Conservation (phyloP, 2,329 filamentous ascomycete species). For the Fonsecaea erecta region DNA sequence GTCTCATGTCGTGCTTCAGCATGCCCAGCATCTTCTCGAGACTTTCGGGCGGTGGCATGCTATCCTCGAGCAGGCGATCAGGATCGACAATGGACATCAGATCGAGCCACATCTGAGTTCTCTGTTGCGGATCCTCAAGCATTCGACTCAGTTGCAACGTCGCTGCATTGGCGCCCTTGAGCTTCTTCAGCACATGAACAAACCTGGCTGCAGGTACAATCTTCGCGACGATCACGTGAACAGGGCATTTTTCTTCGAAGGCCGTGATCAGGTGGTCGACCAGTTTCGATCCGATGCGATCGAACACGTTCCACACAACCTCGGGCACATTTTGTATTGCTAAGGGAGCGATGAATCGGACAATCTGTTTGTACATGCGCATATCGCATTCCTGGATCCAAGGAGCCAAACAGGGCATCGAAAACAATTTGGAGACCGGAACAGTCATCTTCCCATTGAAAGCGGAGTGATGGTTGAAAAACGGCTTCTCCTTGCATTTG, state of each 20-base stretch:
- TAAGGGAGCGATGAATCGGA: conserved; percentile 84
- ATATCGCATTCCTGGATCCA: conserved; percentile 98
- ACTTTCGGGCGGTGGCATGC: conserved; percentile 59
- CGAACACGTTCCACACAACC: conserved; percentile 81
- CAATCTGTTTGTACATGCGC: conserved; percentile 95
- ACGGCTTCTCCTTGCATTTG: conserved; percentile 95
- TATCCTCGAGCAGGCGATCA: conserved; percentile 61
- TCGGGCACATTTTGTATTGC: conserved; percentile 91
- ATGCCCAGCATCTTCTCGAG: conserved; percentile 46
- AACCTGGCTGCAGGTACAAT: conserved; percentile 88
- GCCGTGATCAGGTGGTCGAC: conserved; percentile 81
- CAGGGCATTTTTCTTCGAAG: conserved; percentile 81
- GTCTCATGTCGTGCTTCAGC: conserved; percentile 51
- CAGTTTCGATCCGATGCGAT: conserved; percentile 81
- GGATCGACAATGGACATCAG: conserved; percentile 71
- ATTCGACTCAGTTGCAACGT: conserved; percentile 94
- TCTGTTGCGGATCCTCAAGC: conserved; percentile 83
- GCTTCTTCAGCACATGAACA: conserved; percentile 80
- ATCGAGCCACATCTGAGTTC: conserved; percentile 94
- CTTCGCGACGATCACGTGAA: conserved; percentile 84
- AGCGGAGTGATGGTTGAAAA: conserved; percentile 91
- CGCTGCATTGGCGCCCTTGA: conserved; percentile 87
- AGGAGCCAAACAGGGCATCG: conserved; percentile 75
- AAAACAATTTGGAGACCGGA: conserved; percentile 90
- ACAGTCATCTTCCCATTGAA: conserved; percentile 97